Base-by-base conservation (phyloP, 1,284 basidiomycete species). In the Pascua sp. region DNA sequence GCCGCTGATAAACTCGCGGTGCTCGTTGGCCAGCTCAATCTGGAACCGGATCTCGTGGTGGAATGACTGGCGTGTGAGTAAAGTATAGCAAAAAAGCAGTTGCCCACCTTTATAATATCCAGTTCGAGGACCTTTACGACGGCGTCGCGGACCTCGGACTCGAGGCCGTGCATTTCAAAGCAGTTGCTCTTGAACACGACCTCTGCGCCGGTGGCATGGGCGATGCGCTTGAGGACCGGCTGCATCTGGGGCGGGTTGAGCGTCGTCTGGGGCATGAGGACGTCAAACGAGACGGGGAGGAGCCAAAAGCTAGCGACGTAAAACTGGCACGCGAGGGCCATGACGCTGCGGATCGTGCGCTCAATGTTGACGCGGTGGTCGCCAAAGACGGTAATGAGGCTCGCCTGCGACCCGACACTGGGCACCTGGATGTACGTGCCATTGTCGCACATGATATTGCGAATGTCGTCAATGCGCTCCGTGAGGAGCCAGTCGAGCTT, bases 401-500 rank as follows among this genome's bases (percentile, higher is more conserved):
- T 95, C 18, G 90, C 89, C 66, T 82, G 82, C 12, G 73, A 74
- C 1, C 75, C 76, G 45, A 98, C 86, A 47, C 89, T 82, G 12
- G 95, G 94, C 68, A 97, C 91, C 68, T 92, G 88, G 67, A 98
- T 90, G 76, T 91, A 97, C 13, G 95, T 96, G 42, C 90, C 91
- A 66, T 97, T 97, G 80, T 98, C 95, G 68, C 86, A 86, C 93
- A 97, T 97, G 72, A 94, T 85, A 18, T 85, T 82, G 75, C 88
- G 90, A 65, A 98, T 80, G 65, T 96, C 92, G 57, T 97, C 94
- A 38, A 90, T 82, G 44, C 89, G 86, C 76, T 98, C 92, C 16
- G 88, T 89, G 56, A 98, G 86, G 84, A 98, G 89, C 94, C 95
- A 98, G 72, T 98, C 95, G 64, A 98, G 82, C 77, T 98, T 98